Evolutionary conservation across 129 eudicot genomes (phyloP), one percentile per base, ranked within the genome.

Genomic region (Gnaphalium uliginosum): DNA sequence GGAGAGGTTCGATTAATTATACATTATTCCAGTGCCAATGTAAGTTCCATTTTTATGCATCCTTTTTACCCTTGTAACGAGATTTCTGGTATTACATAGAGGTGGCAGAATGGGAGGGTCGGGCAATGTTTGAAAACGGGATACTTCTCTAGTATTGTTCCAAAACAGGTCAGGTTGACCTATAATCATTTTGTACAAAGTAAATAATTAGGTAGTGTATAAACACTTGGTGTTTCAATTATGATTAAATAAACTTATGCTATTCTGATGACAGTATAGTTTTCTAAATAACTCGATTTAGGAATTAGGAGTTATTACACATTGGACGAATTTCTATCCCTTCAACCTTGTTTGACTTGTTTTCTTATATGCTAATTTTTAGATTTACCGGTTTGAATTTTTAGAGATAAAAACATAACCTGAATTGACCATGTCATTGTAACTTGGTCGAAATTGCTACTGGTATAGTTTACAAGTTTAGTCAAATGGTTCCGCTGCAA

Each of bases 1-100:
- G 98, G 97, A 69, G 98, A 91, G 81, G 85, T 94, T 60, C 92
- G 96, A 66, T 60, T 94, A 37, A 91, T 91, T 35, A 84, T 91
- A 87, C 93, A 90, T 65, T 91, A 85, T 63, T 37, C 88, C 8
- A 82, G 58, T 71, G 86, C 89, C 84, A 81, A 74, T 72, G 97
- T 89, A 81, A 89, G 98, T 81, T 81, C 18, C 18, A 46, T 69
- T 53, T 13, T 53, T 13, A 29, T 66, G 63, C 21, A 58, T 53
- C 25, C 7, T 8, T 46, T 73, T 64, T 35, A 24, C 71, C 39
- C 51, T 73, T 66, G 67, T 9, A 64, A 17, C 43, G 18, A 64
- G 3, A 9, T 56, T 6, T 13, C 53, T 46, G 17, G 53, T 71
- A 71, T 32, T 26, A 30, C 58, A 3, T 27, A 51, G 64, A 18